Base-by-base conservation (phyloP, 371 early-diverging fungal genomes). In the Mucor indicus region DNA sequence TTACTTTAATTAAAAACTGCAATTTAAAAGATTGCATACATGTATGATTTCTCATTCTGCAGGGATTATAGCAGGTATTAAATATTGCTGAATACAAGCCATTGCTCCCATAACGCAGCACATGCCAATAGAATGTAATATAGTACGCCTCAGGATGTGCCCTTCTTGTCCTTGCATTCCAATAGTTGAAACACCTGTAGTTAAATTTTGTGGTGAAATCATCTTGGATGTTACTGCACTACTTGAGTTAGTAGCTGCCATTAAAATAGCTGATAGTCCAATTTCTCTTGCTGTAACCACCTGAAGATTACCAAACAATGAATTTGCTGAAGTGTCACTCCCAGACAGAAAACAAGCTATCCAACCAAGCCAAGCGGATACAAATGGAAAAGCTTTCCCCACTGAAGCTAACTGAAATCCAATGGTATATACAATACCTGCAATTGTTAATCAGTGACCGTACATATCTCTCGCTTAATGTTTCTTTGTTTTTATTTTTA, bases 281-380 rank as follows among this genome's bases (percentile, higher is more conserved):
- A 71, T 75, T 27, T 71, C 57, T 27, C 60, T 41, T 6, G 69
- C 65, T 24, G 72, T 69, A 10, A 69, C 69, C 2, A 71, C 69
- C 38, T 75, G 67, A 9, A 69, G 48, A 40, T 71, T 71, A 33
- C 69, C 72, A 21, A 75, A 75, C 5, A 75, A 46, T 19, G 64
- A 59, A 43, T 67, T 62, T 7, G 62, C 67, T 2, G 65, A 67
- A 2, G 69, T 71, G 38, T 69, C 75, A 43, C 72, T 71, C 7
- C 67, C 69, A n/a, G 67, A 66, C 13, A 75, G 42, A 58, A 75
- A 75, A 37, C 67, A 75, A 0, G 69, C 71, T 5, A 68, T 20
- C 71, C 71, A 75, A 16, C 71, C 69, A 12, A 69, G 39, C 62
- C 62, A 75, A 8, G 69, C 69, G 7, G 72, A 69, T 9, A 71